Percentiles rank a stretch among this genome's conserved stretches.
Evolutionary conservation across 1,284 basidiomycete genomes (phyloP).

Genomic region (Papiliotrema fonsecae): DNA sequence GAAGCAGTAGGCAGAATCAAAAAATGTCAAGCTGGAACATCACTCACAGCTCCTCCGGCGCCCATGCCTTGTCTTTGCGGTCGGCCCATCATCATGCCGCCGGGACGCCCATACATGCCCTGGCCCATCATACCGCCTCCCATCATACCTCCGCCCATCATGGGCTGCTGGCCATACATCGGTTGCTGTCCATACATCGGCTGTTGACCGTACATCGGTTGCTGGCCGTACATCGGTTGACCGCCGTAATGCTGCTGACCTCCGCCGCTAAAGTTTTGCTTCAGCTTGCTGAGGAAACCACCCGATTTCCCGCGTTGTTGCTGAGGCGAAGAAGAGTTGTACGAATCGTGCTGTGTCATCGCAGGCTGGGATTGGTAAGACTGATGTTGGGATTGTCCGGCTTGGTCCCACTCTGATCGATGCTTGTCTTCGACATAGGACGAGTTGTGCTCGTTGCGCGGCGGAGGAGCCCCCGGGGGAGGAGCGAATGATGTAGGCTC

Average conservation of each 20-base stretch:
- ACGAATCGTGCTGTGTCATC: conserved; percentile 6
- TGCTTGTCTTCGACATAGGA: conserved; percentile 2
- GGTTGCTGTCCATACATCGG: conserved; percentile 18
- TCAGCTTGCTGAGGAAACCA: conserved; percentile 39
- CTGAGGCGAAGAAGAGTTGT: conserved; percentile 6
- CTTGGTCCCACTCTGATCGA: neutral
- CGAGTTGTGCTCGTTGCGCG: conserved; percentile 5
- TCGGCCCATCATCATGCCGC: conserved; percentile 5
- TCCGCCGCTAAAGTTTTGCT: conserved; percentile 17
- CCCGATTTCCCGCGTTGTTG: conserved; percentile 30
- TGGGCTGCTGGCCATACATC: conserved; percentile 14
- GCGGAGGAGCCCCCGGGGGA: conserved; percentile 41
- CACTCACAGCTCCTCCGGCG: conserved; percentile 32
- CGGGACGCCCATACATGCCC: conserved; percentile 9
- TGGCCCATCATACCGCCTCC: conserved; percentile 6
- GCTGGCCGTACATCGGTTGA: conserved; percentile 16
- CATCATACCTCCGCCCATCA: conserved; percentile 14
- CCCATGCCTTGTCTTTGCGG: conserved; percentile 34
- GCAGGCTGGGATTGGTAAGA: conserved; percentile 3
- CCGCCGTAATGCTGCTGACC: conserved; percentile 15
- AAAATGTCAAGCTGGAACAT: too few species aligned
- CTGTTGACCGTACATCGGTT: conserved; percentile 20
- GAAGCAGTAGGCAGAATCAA: too few species aligned
- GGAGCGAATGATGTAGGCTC: conserved; percentile 27
- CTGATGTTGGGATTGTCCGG: conserved; percentile 1